Evolutionary conservation across 2,329 filamentous ascomycete genomes (phyloP), one percentile per base, ranked within the genome.

Genomic region (Chalaropsis ovoidea): DNA sequence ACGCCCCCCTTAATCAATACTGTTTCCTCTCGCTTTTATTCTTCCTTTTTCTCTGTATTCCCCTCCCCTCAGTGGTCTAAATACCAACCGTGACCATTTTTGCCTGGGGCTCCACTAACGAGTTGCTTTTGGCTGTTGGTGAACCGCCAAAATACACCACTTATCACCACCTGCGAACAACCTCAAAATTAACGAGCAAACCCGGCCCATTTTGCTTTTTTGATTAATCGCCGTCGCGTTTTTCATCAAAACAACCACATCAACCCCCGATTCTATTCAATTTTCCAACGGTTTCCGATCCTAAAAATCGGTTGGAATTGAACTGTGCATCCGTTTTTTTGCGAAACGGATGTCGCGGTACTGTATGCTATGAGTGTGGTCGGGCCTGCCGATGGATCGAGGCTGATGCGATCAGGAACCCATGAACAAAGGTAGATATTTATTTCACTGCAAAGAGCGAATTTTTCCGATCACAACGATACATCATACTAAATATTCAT

Each of bases 321-420:
- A 61, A 49, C 54, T 62, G 66, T 70, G 72, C 81, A 79, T 83
- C 79, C 79, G 80, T 84, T 86, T 84, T 80, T 74, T 72, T 76
- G 73, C 73, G 79, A 84, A 86, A 86, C 84, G 83, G 83, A 86
- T 86, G 84, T 86, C 82, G 83, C 82, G 76, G 77, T 79, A 77
- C 80, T 79, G 76, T 79, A 83, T 86, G 84, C 82, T 81, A 86
- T 86, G 84, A 86, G 80, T 83, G 82, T 86, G 82, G 83, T 85
- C 80, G 82, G 80, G 78, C 79, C 79, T 77, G 79, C 81, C 81
- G 83, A 86, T 79, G 79, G 82, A 78, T 80, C 80, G 77, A 82
- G 79, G 79, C 81, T 85, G 78, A 81, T 86, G 80, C 82, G 82
- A 80, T 81, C 78, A 74, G 86, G 84, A 78, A 81, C 79, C 76